Percentiles rank a stretch among this genome's conserved stretches.
Conservation (phyloP, 164 flowering plant genomes). For the Stephania japonica region DNA sequence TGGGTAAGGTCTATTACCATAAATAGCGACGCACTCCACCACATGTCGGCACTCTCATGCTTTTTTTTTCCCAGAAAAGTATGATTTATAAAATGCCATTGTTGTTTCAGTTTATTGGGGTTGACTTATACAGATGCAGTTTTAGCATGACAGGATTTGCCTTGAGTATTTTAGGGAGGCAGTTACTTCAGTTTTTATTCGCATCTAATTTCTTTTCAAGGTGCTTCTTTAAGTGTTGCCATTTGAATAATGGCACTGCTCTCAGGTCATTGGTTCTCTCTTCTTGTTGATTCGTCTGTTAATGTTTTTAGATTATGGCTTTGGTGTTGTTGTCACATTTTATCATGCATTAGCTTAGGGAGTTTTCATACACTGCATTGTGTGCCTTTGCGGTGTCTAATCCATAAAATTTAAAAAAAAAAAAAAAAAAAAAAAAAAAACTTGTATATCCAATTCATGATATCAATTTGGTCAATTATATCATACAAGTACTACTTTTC, state of each 20-base stretch:
- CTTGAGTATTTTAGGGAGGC: not conserved
- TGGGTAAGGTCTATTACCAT: not conserved
- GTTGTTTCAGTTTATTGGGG: not conserved
- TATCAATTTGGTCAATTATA: not conserved
- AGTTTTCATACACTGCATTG: not conserved
- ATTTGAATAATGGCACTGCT: not conserved
- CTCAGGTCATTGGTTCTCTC: not conserved
- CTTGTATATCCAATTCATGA: conserved; percentile 5
- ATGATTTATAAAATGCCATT: not conserved
- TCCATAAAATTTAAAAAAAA: too few relatives aligned
- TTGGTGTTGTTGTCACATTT: not conserved
- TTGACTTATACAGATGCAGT: not conserved
- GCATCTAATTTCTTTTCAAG: not conserved
- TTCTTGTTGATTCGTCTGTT: not conserved
- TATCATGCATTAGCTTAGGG: not conserved
- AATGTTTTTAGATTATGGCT: not conserved
- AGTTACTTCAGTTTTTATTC: not conserved
- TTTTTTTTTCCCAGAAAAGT: not conserved
- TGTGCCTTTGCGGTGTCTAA: not conserved
- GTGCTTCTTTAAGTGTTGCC: not conserved
- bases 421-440: too few relatives aligned
- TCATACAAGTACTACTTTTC: not conserved
- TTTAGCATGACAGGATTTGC: not conserved
- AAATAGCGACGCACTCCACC: not conserved
- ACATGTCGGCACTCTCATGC: not conserved